Conservation (phyloP, 164 flowering plant genomes). For the Macadamia tetraphylla region DNA sequence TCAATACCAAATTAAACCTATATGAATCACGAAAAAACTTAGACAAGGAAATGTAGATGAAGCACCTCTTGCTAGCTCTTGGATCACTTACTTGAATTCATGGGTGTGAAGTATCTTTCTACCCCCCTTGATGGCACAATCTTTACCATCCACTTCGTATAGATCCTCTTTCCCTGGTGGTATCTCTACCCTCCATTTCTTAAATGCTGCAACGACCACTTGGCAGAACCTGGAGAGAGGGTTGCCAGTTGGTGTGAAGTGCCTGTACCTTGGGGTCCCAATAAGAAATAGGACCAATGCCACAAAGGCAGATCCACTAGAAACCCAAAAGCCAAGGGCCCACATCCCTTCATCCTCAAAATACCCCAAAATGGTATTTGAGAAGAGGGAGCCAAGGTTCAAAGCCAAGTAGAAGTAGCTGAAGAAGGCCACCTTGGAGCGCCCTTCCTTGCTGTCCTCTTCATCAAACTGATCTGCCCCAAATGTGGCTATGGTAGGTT, state of each 20-base stretch:
- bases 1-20: background rate
- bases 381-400: slow-evolving; percentile 84
- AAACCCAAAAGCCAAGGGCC: slow-evolving; percentile 86
- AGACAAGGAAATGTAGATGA: background rate
- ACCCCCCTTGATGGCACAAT: slow-evolving; percentile 28
- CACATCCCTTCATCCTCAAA: slow-evolving; percentile 85
- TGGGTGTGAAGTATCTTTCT: slow-evolving; percentile 69
- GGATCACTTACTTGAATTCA: slow-evolving; percentile 64
- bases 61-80: background rate
- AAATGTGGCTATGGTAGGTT: slow-evolving; percentile 89
- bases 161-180: slow-evolving; percentile 35
- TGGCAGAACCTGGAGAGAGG: slow-evolving; percentile 74
- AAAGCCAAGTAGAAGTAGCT: slow-evolving; percentile 89
- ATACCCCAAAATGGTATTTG: slow-evolving; percentile 72
- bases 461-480: slow-evolving; percentile 94
- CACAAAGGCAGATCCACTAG: slow-evolving; percentile 59
- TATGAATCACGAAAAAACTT: background rate
- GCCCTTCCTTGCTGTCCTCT: slow-evolving; percentile 56
- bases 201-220: slow-evolving; percentile 59
- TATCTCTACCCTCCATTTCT: slow-evolving; percentile 50
- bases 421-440: slow-evolving; percentile 74
- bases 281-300: slow-evolving; percentile 64
- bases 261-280: slow-evolving; percentile 69
- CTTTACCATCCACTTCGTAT: slow-evolving; percentile 39
- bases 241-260: slow-evolving; percentile 79